Evolutionary conservation across 2,329 filamentous ascomycete genomes (phyloP), one percentile per base, ranked within the genome.

Genomic region (Endocalyx cinctus): DNA sequence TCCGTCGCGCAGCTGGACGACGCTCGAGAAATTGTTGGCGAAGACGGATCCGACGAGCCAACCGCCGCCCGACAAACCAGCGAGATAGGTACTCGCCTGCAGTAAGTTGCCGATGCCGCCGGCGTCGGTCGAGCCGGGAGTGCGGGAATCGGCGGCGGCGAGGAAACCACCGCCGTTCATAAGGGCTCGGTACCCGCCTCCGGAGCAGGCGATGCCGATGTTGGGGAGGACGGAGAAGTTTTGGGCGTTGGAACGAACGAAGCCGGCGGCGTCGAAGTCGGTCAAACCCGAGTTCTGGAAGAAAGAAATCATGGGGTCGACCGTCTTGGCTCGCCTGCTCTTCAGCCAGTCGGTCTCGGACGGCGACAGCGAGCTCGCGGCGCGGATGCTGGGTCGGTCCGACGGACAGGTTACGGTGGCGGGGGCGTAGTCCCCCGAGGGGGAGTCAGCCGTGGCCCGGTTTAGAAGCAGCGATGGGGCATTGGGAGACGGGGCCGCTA

Each of bases 41-140:
- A 76, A 87, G 2, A 89, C 66, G 18, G 79, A 84, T 3, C 84
- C 83, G 4, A 89, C 72, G 13, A 87, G 64, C 85, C 85, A 89
- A 30, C 77, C 74, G 26, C 85, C 85, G 5, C 85, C 85, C 14
- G 82, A 87, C 1, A 89, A 62, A 2, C 82, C 85, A 17, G 82
- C 68, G 1, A 89, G 58, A 50, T 90, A 90, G 0, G 84, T 89
- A 1, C 79, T 59, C 0, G 77, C 67, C 57, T 87, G 85, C 42
- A 82, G 62, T 25, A 89, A 60, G 22, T 82, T 78, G 42, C 81
- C 83, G 7, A 87, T 62, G 20, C 83, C 77, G 2, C 81, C 79
- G 4, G 59, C 44, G 12, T 58, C 61, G 0, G 77, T 84, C 2
- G 79, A 67, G 33, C 77, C 77, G 1, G 62, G 51, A 0, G 79